Evolutionary conservation across 371 early-diverging fungal species (phyloP), one percentile per base, ranked within the genome.

Genomic region (Parasitella parasitica): DNA sequence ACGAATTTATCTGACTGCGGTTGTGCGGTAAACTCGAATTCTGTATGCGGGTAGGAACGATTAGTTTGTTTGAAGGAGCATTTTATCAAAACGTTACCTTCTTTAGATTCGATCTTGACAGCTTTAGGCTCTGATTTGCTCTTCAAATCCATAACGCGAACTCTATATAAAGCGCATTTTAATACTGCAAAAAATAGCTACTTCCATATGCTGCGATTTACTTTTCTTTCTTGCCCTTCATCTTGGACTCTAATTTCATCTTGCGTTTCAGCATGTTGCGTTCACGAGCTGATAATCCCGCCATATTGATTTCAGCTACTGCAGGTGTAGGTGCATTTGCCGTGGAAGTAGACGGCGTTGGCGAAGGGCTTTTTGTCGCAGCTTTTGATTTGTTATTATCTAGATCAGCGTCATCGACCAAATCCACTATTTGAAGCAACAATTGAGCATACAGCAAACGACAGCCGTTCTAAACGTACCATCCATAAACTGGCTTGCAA

Each of bases 271-370:
- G 71, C 72, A 83, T 83, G 62, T 93, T 93, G 38, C 91, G 82
- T 77, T 97, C 96, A 39, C 98, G 88, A 0, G 95, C 94, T 52
- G 95, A 94, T 57, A 98, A 81, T 16, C 91, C 94, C 11, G 87
- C 86, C 86, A 92, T 85, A 30, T 87, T 88, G 26, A 86, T 82
- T 55, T 84, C 79, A 57, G 72, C 67, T 2, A 77, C 71, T 13
- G 75, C 78, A n/a, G 78, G 80, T 9, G 82, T 67, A 38, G 78
- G 63, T 27, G 71, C 6, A 7, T 61, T 24, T 15, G 63, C 43
- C 9, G 63, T 50, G 5, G 76, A 66, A 16, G 78, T 57, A 11
- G 76, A 69, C 32, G 71, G 58, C 15, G 83, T 73, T 13, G 68
- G 67, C 16, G 73, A 60, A 55, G 75, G 70, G 37, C 78, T 68